A percentile compares a stretch with the other conserved stretches of the same genome.
These are phyloP conservation scores for Calendula officinalis DNA, from an alignment of 129 eudicot species.

Conservation along the genomic window DNA sequence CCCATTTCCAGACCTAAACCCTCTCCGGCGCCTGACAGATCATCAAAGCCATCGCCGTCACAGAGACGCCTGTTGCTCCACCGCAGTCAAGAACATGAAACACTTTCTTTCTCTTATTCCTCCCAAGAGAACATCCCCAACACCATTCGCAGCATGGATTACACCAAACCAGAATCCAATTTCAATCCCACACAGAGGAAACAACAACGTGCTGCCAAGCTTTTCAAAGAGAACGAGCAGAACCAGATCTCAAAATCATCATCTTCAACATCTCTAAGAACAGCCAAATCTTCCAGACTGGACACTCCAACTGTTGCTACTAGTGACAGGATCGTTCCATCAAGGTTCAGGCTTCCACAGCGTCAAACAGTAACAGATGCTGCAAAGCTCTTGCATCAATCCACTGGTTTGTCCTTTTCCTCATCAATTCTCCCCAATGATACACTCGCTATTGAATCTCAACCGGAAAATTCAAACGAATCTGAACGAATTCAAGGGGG, in stretches of 20 bases:
- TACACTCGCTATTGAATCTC: not conserved
- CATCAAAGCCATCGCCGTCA: slow-evolving; percentile 29
- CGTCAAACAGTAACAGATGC: slow-evolving; percentile 46
- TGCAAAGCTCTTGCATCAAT: slow-evolving; percentile 48
- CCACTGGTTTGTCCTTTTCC: slow-evolving; percentile 40
- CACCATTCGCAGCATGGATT: slow-evolving; percentile 43
- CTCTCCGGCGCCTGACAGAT: slow-evolving; percentile 28
- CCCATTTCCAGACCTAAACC: slow-evolving; percentile 27
- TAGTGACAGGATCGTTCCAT: slow-evolving; percentile 48
- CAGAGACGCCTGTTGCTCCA: slow-evolving; percentile 23
- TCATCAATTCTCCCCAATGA: not conserved
- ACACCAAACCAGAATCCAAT: slow-evolving; percentile 9
- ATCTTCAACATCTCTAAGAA: slow-evolving; percentile 7
- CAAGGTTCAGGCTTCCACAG: slow-evolving; percentile 40
- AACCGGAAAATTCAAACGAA: slow-evolving; percentile 1
- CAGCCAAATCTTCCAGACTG: slow-evolving; percentile 38
- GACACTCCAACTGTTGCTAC: slow-evolving; percentile 55
- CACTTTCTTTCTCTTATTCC: slow-evolving; percentile 2
- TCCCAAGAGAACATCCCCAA: slow-evolving; percentile 37
- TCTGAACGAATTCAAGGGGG: slow-evolving; percentile 29
- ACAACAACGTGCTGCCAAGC: slow-evolving; percentile 32
- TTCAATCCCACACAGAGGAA: slow-evolving; percentile 15
- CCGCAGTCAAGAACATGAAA: slow-evolving; percentile 26
- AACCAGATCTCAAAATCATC: slow-evolving; percentile 24
- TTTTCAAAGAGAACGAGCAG: slow-evolving; percentile 42